Evolutionary conservation across 176 grass and related monocot species (phyloP), one percentile per base, ranked within the genome.

Genomic region (Ananas comosus): DNA sequence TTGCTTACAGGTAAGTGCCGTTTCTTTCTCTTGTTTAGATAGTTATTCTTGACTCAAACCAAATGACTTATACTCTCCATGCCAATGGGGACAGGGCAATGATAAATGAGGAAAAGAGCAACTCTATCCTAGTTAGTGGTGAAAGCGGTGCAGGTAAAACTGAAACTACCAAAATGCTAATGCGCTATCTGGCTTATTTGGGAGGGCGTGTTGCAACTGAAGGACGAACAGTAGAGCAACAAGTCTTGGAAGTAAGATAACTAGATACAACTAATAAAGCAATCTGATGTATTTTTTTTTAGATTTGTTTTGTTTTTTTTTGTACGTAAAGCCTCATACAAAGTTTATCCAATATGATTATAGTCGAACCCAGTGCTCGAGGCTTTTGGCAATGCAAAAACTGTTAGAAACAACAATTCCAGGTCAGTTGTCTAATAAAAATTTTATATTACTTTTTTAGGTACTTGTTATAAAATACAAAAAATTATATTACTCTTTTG

Each of bases 121-220:
- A 97, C 50, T 89, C 93, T 47, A 97, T 97, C 87, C 79, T 97
- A 69, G 93, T 97, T 65, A 97, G 93, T 78, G 93, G 93, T 74
- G 93, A 97, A 85, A 97, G 93, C 57, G 93, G 93, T 81, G 93
- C 93, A 1, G 89, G 93, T 50, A 97, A 97, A 88, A 97, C 93
- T 53, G 93, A 97, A 83, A 97, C 93, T 81, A 97, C 93, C 72
- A 97, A 97, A 80, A 97, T 97, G 93, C 93, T 97, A 72, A 97
- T 97, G 93, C 83, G 84, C 64, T 92, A 97, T 85, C 89, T 97
- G 68, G 94, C 94, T 51, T 92, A 87, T 88, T 83, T 97, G 75
- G 94, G 94, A 82, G 94, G 89, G 11, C 89, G 94, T 51, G 84
- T 75, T 67, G 89, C 84, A 57, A 97, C 94, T 75, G 94, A 97